Base-by-base conservation (phyloP, 179 eudicot genomes). In the Actinidia polygama region DNA sequence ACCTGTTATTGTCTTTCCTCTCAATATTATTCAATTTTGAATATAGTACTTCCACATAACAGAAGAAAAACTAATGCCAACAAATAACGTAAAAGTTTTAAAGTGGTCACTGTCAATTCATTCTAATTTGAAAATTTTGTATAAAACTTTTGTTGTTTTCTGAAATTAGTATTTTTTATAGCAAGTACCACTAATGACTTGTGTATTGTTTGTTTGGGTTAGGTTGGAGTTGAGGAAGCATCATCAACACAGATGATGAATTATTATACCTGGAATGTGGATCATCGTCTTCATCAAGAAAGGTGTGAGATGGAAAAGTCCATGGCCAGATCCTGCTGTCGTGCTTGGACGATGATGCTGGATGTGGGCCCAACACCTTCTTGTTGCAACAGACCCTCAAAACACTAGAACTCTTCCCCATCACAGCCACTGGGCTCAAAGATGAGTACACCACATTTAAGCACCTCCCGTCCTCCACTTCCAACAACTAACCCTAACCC, bases 401-500 rank as follows among this genome's bases (percentile, higher is more conserved):
- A 90, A 95, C 98, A 86, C 91, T 95, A 84, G 87, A 94, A 83
- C 97, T 95, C 69, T 95, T 95, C 77, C 98, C 98, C 24, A 87
- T 90, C 84, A 90, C 83, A 61, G 47, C 90, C 73, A 75, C 85
- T 26, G 81, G 83, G 49, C 79, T 84, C 81, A 80, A 76, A 59
- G 77, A 80, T 10, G 81, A 83, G 70, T 16, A 68, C 36, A 9
- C 68, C 51, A 21, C 62, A n/a, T n/a, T n/a, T n/a, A n/a, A n/a
- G n/a, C n/a, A n/a, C 64, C 59, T 15, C 71, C 24, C 59, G 55
- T 66, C 26, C 53, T 19, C 84, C 14, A 53, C 36, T 14, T 30
- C 81, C 76, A 82, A 58, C 51, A 54, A 70, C 72, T 47, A 77
- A 62, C 53, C 70, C 51, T 50, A n/a, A 10, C 50, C 53, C 7